Percentiles rank a stretch among this genome's conserved stretches.
Conservation (phyloP, 2,329 filamentous ascomycete genomes). For the Phyllosticta citrichinensis region DNA sequence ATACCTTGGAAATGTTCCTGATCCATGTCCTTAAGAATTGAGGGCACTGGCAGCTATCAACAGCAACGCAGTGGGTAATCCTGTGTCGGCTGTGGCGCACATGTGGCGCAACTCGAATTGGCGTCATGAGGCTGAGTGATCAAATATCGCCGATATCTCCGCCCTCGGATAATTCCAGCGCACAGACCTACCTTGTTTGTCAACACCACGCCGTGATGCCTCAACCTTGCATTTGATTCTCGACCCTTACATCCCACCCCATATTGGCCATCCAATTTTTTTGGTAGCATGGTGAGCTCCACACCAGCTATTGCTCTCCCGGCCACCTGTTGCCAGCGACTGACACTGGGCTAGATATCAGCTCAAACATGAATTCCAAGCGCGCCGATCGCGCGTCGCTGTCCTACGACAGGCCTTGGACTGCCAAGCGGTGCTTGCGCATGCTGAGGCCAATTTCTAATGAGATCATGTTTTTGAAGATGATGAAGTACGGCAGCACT, state of each 20-base stretch:
- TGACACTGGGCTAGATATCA: neutral
- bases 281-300: neutral
- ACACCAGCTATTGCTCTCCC: neutral
- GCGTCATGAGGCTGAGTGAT: too few relatives aligned
- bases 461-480: neutral
- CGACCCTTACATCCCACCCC: neutral
- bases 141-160: too few relatives aligned
- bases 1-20: too few relatives aligned
- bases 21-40: too few relatives aligned
- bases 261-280: neutral
- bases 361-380: neutral
- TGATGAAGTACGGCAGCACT: neutral
- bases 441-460: conserved; percentile 25
- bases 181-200: too few relatives aligned
- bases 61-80: too few relatives aligned
- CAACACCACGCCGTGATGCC: too few relatives aligned
- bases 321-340: neutral
- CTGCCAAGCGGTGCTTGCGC: conserved; percentile 33
- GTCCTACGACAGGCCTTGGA: conserved; percentile 23
- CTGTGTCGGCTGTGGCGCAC: too few relatives aligned
- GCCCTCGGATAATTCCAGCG: too few relatives aligned
- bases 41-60: too few relatives aligned
- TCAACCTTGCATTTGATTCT: neutral
- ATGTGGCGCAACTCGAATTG: too few relatives aligned
- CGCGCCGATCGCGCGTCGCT: conserved; percentile 12